phyloP scores from a whole-genome alignment of 2,329 filamentous ascomycete genomes.

The Exutisphaerella laricina region DNA sequence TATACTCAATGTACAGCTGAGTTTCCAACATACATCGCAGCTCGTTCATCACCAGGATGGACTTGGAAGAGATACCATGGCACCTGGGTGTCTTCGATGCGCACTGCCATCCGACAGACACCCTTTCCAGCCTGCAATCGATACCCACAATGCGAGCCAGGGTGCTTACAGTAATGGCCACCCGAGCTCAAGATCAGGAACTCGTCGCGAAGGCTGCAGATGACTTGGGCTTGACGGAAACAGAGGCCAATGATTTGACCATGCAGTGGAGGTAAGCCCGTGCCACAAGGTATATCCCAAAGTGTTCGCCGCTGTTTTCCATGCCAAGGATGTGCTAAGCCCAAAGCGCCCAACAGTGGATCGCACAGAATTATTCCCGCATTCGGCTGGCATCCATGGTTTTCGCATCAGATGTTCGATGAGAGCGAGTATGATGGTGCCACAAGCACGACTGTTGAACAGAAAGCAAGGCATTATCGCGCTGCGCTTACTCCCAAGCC shows the following conservation, averaged over 20 bases:
- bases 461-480: conserved; percentile 57
- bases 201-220: conserved; percentile 61
- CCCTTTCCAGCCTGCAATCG: conserved; percentile 54
- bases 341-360: no score
- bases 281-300: conserved; percentile 16
- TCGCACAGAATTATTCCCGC: conserved; percentile 57
- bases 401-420: conserved; percentile 69
- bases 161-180: conserved; percentile 69
- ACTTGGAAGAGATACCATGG: conserved; percentile 54
- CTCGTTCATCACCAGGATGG: conserved; percentile 14
- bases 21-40: not conserved
- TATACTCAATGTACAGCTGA: not conserved
- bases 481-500: conserved; percentile 57
- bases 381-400: conserved; percentile 90
- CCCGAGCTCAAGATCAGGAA: conserved; percentile 66
- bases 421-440: conserved; percentile 40
- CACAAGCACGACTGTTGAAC: conserved; percentile 36
- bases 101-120: conserved; percentile 81
- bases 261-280: conserved; percentile 32
- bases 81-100: conserved; percentile 67
- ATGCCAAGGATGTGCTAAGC: no score
- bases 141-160: conserved; percentile 63
- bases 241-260: conserved; percentile 15
- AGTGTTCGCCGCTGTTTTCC: no score
- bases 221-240: conserved; percentile 44